Evolutionary conservation across 805 yeast species (phyloP).

Genomic region (Candida morakotiae): DNA sequence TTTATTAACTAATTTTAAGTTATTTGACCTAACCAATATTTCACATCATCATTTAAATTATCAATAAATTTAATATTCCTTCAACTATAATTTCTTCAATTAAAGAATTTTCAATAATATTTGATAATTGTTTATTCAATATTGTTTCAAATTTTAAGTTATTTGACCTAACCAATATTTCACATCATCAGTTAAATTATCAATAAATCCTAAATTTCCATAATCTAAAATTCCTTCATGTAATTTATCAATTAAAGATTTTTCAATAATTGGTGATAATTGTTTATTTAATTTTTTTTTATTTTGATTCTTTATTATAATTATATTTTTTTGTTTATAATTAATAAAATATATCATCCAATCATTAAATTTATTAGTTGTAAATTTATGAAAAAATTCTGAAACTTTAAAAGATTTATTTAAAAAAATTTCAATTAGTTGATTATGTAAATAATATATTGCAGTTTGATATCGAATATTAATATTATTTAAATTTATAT

Average conservation of each 20-base stretch:
- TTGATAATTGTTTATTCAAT: too few species aligned
- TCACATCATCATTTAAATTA: too few species aligned
- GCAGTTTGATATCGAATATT: constrained; percentile 20
- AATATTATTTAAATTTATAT: constrained; percentile 7
- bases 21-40: too few species aligned
- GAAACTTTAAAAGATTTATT: constrained; percentile 19
- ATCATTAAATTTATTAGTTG: constrained; percentile 31
- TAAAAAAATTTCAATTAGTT: constrained; percentile 26
- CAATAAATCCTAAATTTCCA: constrained; percentile 33
- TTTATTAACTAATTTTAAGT: not conserved
- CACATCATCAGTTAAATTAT: constrained; percentile 40
- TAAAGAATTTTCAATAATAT: too few species aligned
- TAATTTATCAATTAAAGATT: constrained; percentile 3
- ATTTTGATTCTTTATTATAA: constrained; percentile 29
- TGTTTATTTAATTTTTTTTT: constrained; percentile 2
- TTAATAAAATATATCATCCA: constrained; percentile 41
- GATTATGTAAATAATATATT: constrained; percentile 37
- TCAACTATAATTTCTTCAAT: too few species aligned
- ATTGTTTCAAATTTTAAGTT: not conserved
- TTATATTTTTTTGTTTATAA: constrained; percentile 24
- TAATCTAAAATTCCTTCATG: constrained; percentile 25
- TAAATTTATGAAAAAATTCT: constrained; percentile 40
- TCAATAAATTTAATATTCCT: too few species aligned
- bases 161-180: constrained; percentile 30
- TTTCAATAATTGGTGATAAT: constrained; percentile 1